These are phyloP conservation scores for Apophysomyces variabilis DNA, from an alignment of 371 early-diverging fungal genomes.

Conservation along the genomic window DNA sequence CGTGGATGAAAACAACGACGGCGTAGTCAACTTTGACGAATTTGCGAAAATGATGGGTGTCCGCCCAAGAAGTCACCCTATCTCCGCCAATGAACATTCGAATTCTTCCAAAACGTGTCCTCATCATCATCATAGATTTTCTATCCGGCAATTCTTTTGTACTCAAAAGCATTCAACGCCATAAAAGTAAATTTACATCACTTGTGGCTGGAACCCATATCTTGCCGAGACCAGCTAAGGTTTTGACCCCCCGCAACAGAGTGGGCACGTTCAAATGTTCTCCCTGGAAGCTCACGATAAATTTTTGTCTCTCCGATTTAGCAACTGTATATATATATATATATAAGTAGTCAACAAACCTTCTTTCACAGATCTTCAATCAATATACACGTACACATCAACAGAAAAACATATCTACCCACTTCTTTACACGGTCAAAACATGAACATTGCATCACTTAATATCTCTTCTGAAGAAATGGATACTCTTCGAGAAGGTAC, in stretches of 20 bases:
- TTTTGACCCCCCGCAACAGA: conserved; percentile 1
- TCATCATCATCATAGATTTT: conserved; percentile 33
- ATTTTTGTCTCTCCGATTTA: conserved; percentile 1
- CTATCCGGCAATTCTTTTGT: conserved; percentile 39
- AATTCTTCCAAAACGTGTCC: conserved; percentile 14
- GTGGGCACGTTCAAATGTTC: conserved; percentile 6
- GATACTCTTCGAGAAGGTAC: conserved; percentile 28
- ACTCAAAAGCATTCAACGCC: conserved; percentile 11
- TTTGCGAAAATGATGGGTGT: conserved; percentile 52
- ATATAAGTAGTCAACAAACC: background rate
- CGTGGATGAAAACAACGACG: conserved; percentile 46
- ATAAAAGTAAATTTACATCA: conserved; percentile 3
- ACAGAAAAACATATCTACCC: background rate
- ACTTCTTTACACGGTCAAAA: background rate
- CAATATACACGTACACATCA: too few relatives aligned
- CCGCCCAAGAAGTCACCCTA: conserved; percentile 9
- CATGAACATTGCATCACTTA: background rate
- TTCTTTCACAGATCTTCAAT: background rate
- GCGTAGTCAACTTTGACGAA: conserved; percentile 48
- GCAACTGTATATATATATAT: background rate
- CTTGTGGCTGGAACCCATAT: conserved; percentile 9
- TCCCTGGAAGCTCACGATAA: background rate
- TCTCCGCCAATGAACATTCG: background rate
- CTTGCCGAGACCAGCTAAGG: background rate
- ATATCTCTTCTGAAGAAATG: conserved; percentile 21